Evolutionary conservation across 306 rosid species (phyloP), one percentile per base, ranked within the genome.

Genomic region (Dicorynia guianensis): DNA sequence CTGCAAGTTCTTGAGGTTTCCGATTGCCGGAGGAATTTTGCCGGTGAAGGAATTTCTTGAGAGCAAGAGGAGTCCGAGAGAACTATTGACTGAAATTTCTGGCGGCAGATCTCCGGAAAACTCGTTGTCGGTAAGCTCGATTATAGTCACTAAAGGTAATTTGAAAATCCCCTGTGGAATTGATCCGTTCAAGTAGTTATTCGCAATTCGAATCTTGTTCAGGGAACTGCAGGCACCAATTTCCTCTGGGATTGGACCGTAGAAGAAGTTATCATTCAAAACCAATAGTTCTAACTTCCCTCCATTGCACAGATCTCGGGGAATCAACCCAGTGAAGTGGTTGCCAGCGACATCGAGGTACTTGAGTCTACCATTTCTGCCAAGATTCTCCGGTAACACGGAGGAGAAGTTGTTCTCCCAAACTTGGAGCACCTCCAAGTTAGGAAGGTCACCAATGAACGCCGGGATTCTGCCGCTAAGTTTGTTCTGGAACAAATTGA

Each of bases 351-450:
- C 93, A 49, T 94, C 98, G 9, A 94, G 79, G 19, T 1, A 20
- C 56, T 43, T 64, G 0, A 94, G 78, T 61, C 52, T 84, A 0
- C 96, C 93, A 13, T 86, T 94, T 0, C 74, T 73, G 0, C 98
- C 98, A 0, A 94, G 83, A 61, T 80, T 92, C 48, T 63, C 75
- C 0, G 98, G 98, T 12, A 94, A 86, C 38, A 78, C 75, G 33
- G 58, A 80, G 9, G 95, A 86, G 78, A 92, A 92, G 63, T 94
- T 86, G 82, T 94, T 92, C 8, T 63, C 93, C 98, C 98, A 94
- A 10, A 92, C 19, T 79, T 94, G 93, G 71, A 94, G 63, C 2
- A 77, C 81, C 63, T 90, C 87, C 0, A 92, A 81, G 36, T 87
- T 71, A 0, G 93, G 93, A 73, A 87, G 88, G 8, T 90, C 93